These are phyloP conservation scores for Naematelia encephala DNA, from an alignment of 768 basidiomycete species.

Conservation along the genomic window DNA sequence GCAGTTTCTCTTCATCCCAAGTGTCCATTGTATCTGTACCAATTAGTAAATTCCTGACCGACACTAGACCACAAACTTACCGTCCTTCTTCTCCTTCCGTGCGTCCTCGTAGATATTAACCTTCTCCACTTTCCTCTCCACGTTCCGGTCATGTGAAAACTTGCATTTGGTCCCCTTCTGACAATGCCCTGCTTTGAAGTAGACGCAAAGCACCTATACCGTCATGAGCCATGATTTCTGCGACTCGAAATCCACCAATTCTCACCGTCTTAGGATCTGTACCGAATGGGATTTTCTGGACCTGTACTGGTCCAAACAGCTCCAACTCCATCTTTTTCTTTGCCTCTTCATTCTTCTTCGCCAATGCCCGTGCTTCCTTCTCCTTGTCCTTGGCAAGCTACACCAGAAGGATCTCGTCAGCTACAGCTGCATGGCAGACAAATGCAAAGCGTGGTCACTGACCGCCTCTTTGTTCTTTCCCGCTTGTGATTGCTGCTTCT, in stretches of 20 bases:
- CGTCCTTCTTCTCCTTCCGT: constrained; percentile 72
- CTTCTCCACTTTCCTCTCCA: constrained; percentile 90
- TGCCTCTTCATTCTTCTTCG: constrained; percentile 40
- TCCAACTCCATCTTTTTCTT: constrained; percentile 68
- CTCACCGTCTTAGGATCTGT: constrained; percentile 84
- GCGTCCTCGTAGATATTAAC: constrained; percentile 88
- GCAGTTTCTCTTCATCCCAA: constrained; percentile 94
- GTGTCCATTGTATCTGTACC: constrained; percentile 86
- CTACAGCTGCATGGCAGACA: neutral
- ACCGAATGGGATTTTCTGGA: constrained; percentile 73
- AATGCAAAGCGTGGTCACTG: constrained; percentile 8
- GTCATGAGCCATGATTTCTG: neutral
- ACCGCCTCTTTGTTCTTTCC: constrained; percentile 73
- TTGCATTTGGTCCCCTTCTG: constrained; percentile 85
- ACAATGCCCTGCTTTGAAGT: constrained; percentile 86
- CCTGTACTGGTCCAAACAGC: constrained; percentile 60
- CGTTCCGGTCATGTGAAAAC: constrained; percentile 88
- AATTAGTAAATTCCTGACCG: neutral
- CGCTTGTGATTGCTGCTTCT: constrained; percentile 67
- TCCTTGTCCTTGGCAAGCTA: constrained; percentile 79
- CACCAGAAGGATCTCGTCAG: constrained; percentile 3
- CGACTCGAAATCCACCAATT: neutral
- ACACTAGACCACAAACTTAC: constrained; percentile 51
- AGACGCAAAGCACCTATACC: constrained; percentile 70
- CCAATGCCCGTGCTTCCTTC: constrained; percentile 53